Evolutionary conservation across 2,329 filamentous ascomycete species (phyloP).

Genomic region (Colletotrichum siamense): DNA sequence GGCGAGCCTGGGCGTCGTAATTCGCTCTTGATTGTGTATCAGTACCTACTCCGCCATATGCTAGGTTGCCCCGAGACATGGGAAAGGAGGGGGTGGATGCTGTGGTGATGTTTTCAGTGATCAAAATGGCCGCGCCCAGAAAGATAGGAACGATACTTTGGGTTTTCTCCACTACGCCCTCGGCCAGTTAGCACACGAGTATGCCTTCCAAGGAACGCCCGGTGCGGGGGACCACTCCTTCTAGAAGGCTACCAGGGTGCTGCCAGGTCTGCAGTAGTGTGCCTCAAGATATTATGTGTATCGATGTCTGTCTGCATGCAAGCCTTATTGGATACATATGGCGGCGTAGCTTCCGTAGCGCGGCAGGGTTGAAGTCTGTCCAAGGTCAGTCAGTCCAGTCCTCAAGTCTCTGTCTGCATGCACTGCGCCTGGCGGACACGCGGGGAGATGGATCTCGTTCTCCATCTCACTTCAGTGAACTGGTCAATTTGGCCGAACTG

Average conservation of each 20-base stretch:
- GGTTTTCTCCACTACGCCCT: background rate
- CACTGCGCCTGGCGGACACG: background rate
- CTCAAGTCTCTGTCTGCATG: background rate
- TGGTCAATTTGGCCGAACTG: background rate
- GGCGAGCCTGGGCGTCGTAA: conserved; percentile 2
- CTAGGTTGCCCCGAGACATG: conserved; percentile 9
- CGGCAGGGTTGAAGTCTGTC: background rate
- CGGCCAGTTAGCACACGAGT: background rate
- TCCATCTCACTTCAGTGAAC: background rate
- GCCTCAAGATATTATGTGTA: background rate
- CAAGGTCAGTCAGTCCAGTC: background rate
- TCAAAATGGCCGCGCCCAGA: conserved; percentile 2
- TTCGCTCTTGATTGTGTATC: background rate
- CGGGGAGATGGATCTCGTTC: background rate
- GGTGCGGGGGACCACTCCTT: conserved; percentile 12
- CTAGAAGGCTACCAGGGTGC: conserved; percentile 15
- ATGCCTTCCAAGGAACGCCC: background rate
- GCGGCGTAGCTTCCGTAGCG: background rate
- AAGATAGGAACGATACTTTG: conserved; percentile 8
- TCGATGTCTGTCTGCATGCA: background rate
- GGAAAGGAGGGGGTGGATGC: background rate
- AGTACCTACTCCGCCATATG: background rate
- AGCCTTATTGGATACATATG: background rate
- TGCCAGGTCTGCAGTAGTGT: conserved; percentile 1
- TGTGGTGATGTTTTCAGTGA: conserved; percentile 5